Conservation (phyloP, 2,329 filamentous ascomycete genomes). For the Fusarium metavorans region DNA sequence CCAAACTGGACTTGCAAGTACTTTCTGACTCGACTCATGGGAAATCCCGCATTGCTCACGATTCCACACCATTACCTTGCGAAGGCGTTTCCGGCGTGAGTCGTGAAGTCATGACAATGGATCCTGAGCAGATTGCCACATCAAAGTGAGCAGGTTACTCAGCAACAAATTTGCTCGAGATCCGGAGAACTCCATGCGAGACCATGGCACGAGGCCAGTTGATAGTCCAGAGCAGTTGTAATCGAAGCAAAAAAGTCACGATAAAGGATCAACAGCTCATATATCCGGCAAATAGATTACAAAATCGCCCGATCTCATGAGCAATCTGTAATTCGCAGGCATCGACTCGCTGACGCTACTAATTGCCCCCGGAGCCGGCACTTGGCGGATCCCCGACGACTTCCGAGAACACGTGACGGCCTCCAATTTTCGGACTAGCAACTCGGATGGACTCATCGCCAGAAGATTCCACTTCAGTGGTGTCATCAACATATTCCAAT, state of each 20-base stretch:
- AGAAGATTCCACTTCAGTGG: conserved; percentile 45
- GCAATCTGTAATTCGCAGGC: conserved; percentile 22
- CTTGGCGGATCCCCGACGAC: conserved; percentile 29
- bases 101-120: conserved; percentile 16
- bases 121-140: conserved; percentile 13
- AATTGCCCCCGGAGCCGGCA: neutral
- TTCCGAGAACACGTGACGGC: conserved; percentile 46
- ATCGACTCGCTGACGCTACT: conserved; percentile 27
- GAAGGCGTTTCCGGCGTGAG: neutral
- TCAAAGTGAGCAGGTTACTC: neutral
- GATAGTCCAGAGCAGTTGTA: neutral
- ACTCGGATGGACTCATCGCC: conserved; percentile 42
- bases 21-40: neutral
- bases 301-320: neutral
- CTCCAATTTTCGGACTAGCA: conserved; percentile 47
- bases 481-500: conserved; percentile 45
- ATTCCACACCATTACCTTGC: conserved; percentile 12
- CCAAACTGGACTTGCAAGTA: neutral
- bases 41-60: neutral
- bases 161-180: neutral
- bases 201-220: neutral
- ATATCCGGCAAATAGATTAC: neutral
- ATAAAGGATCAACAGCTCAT: neutral
- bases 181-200: neutral
- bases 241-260: neutral